Evolutionary conservation across 768 basidiomycete genomes (phyloP), one percentile per base, ranked within the genome.

Genomic region (Russula sp.): DNA sequence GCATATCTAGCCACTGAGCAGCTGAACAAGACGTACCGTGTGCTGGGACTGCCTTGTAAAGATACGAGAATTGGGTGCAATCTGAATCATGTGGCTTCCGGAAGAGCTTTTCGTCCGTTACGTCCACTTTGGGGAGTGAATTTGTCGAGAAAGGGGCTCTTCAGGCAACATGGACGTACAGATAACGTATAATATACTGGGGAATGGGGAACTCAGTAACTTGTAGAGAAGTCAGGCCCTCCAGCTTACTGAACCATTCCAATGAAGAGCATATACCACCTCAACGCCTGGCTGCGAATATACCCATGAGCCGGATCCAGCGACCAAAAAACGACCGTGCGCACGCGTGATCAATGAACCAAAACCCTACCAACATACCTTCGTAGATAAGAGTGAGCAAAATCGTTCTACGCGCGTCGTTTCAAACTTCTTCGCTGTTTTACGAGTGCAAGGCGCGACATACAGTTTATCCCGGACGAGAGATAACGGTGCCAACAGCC

Each of bases 61-160:
- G 71, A 48, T 93, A 75, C 18, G 83, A 75, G 70, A 93, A 96
- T 69, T 98, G 94, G 2, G 93, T 91, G 61, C 90, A 90, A 70
- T 96, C 94, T 1, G 92, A 93, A 69, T 93, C 90, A 69, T 96
- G 96, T 32, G 86, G 81, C 77, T 96, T 96, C 70, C 93, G 90
- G 75, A 95, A 97, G 75, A 95, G 92, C 59, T 90, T 82, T 70
- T 98, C 94, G 71, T 98, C 95, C 47, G 91, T 84, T 48, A 95
- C 87, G 70, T 98, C 94, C 94, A 90, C 90, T 93, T 68, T 9
- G 3, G 6, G 3, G 16, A 22, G 45, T 52, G 42, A 54, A 62
- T 14, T 32, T 49, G 11, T 29, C 25, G 7, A 14, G 34, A 20
- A 46, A 48, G 20, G 18, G 11, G 13, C 7, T 29, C 13, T 34